Conservation (phyloP, 2,329 filamentous ascomycete genomes). For the Aspergillus novofumigatus region DNA sequence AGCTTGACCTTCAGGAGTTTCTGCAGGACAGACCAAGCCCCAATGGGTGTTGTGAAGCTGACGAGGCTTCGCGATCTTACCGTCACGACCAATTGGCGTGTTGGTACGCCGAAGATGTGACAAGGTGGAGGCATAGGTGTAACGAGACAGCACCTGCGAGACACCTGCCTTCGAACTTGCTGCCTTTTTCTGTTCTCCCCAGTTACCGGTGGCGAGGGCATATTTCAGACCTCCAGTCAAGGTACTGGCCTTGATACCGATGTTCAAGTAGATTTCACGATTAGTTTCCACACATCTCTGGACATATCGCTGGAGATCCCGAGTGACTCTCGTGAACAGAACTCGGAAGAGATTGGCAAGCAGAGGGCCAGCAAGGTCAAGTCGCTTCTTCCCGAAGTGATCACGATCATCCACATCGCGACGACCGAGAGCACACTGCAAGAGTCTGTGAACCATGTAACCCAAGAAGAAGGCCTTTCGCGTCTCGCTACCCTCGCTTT, state of each 20-base stretch:
- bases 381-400: conserved; percentile 97
- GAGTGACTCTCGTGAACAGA: conserved; percentile 84
- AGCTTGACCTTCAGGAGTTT: conserved; percentile 96
- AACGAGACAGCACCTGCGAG: conserved; percentile 95
- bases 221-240: conserved; percentile 94
- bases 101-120: conserved; percentile 97
- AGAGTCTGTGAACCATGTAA: conserved; percentile 95
- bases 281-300: conserved; percentile 87
- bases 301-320: conserved; percentile 85
- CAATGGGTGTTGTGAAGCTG: conserved; percentile 99
- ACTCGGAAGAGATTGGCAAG: conserved; percentile 94
- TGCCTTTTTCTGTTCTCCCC: conserved; percentile 99
- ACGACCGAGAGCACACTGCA: conserved; percentile 88
- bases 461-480: conserved; percentile 96
- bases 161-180: conserved; percentile 93
- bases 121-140: conserved; percentile 92
- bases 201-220: conserved; percentile 94
- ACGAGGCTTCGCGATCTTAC: conserved; percentile 95
- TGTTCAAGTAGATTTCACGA: conserved; percentile 81
- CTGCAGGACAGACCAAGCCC: conserved; percentile 94
- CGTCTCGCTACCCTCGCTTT: conserved; percentile 89
- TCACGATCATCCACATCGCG: conserved; percentile 95
- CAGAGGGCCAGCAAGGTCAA: conserved; percentile 90
- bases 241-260: conserved; percentile 86
- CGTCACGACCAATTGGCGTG: conserved; percentile 94